Evolutionary conservation across 2,329 filamentous ascomycete species (phyloP), one percentile per base, ranked within the genome.

Genomic region (Hymenoscyphus occultus): DNA sequence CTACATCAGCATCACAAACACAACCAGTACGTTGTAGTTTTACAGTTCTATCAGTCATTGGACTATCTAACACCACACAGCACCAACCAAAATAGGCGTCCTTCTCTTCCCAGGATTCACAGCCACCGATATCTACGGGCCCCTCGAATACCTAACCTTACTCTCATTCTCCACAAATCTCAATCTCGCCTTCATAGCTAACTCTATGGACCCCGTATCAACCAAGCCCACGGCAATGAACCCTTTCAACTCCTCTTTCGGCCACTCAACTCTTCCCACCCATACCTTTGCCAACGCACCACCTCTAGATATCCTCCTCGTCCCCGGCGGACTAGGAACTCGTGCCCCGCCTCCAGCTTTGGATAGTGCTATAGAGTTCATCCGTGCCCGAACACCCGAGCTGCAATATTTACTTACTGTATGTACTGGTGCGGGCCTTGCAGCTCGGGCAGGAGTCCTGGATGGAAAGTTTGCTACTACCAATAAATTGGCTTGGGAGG

Each of bases 401-500:
- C 72, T 89, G 31, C 77, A 82, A 68, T 84, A 84, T 68, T 71
- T 89, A 13, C 78, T 91, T 56, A 89, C 87, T 0, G 81, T 91
- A 1, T 91, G 89, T 74, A 91, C 87, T 1, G 89, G 89, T 0
- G 80, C 84, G 4, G 82, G 82, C 2, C 75, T 90, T 4, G 80
- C 84, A 0, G 88, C 88, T 0, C 77, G 79, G 56, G 78, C 86
- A 0, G 88, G 88, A 0, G 74, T 90, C 1, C 74, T 92, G 39
- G 81, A 90, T 66, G 84, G 85, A 0, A 79, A 77, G 66, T 77
- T 80, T 16, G 89, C 87, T 3, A 91, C 89, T 3, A 88, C 85
- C 16, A 91, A 91, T 73, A 91, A 91, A 76, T 75, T 75, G 6
- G 79, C 81, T 0, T 90, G 62, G 62, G 64, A 2, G 2, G 28